phyloP scores from a whole-genome alignment of 1,284 basidiomycete species.

The Ustilago crameri region DNA sequence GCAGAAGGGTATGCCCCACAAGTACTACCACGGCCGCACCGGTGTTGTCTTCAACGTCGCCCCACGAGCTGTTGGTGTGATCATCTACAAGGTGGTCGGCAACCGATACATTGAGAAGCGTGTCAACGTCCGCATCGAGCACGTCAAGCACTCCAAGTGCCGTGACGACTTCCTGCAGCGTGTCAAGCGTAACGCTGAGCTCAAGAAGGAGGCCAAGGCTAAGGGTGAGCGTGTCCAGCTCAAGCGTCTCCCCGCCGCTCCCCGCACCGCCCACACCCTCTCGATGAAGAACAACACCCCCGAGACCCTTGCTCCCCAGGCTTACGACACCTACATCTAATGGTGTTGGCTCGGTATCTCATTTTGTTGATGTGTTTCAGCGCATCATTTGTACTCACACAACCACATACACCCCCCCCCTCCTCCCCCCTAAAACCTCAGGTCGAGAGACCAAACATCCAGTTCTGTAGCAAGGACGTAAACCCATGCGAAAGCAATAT shows the following conservation, averaged over 20 bases:
- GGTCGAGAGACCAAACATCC: conserved; percentile 28
- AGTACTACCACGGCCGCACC: conserved; percentile 81
- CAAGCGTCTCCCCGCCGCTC: conserved; percentile 86
- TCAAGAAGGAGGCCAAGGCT: conserved; percentile 82
- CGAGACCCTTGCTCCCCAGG: conserved; percentile 90
- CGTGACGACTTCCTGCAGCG: conserved; percentile 97
- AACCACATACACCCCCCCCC: not conserved
- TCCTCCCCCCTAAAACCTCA: conserved; percentile 20
- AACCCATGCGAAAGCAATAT: conserved; percentile 40
- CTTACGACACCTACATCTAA: conserved; percentile 73
- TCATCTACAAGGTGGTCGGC: conserved; percentile 98
- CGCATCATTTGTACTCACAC: conserved; percentile 28
- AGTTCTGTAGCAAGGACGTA: conserved; percentile 10
- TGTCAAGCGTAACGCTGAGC: conserved; percentile 90
- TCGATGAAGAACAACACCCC: conserved; percentile 81
- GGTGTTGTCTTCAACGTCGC: conserved; percentile 99
- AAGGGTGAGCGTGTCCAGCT: conserved; percentile 79
- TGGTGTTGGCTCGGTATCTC: conserved; percentile 15
- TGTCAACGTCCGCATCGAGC: conserved; percentile 98
- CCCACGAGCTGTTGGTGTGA: conserved; percentile 91
- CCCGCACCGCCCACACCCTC: conserved; percentile 83
- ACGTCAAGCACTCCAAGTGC: conserved; percentile 98
- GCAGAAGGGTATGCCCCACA: conserved; percentile 99
- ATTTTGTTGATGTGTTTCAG: conserved; percentile 17
- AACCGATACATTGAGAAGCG: conserved; percentile 99